A percentile compares a stretch with the other conserved stretches of the same genome.
phyloP scores from a whole-genome alignment of 2,329 filamentous ascomycete genomes.

The Laburnicola sp. region DNA sequence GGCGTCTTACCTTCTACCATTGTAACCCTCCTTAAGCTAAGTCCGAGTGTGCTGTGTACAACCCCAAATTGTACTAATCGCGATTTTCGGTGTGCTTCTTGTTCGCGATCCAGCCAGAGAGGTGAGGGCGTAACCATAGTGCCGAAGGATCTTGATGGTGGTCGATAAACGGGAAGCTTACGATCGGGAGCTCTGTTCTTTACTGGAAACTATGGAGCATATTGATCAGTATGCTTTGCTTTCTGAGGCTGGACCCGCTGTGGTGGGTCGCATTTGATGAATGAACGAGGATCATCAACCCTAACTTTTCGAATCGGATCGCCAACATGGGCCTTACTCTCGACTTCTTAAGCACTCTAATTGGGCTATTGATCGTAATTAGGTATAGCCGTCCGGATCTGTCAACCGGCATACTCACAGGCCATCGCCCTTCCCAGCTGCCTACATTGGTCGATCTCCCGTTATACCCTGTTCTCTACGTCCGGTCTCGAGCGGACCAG shows the following conservation, averaged over 20 bases:
- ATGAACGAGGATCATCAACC: slow-evolving; percentile 2
- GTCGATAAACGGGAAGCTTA: not conserved
- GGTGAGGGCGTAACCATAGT: not conserved
- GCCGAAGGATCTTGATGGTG: not conserved
- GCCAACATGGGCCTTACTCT: slow-evolving; percentile 1
- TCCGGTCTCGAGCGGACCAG: slow-evolving; percentile 12
- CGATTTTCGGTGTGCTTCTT: not conserved
- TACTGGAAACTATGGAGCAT: too few relatives aligned
- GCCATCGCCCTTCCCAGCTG: slow-evolving; percentile 19
- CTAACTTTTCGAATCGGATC: slow-evolving; percentile 6
- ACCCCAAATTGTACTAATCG: not conserved
- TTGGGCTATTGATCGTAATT: slow-evolving; percentile 19
- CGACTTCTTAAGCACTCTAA: slow-evolving; percentile 6
- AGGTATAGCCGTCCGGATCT: slow-evolving; percentile 15
- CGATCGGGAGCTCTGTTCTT: too few relatives aligned
- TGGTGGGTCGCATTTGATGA: slow-evolving; percentile 16
- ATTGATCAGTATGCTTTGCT: not conserved
- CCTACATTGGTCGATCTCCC: slow-evolving; percentile 33
- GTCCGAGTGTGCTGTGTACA: not conserved
- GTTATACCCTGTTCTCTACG: slow-evolving; percentile 14
- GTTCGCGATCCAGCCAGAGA: not conserved
- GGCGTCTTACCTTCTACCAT: too few relatives aligned
- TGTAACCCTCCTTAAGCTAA: slow-evolving; percentile 1
- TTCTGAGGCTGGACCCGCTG: slow-evolving; percentile 1
- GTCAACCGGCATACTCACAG: slow-evolving; percentile 32